A percentile compares a stretch with the other conserved stretches of the same genome.
phyloP scores from a whole-genome alignment of 2,329 filamentous ascomycete species.

The Colletotrichum truncatum region DNA sequence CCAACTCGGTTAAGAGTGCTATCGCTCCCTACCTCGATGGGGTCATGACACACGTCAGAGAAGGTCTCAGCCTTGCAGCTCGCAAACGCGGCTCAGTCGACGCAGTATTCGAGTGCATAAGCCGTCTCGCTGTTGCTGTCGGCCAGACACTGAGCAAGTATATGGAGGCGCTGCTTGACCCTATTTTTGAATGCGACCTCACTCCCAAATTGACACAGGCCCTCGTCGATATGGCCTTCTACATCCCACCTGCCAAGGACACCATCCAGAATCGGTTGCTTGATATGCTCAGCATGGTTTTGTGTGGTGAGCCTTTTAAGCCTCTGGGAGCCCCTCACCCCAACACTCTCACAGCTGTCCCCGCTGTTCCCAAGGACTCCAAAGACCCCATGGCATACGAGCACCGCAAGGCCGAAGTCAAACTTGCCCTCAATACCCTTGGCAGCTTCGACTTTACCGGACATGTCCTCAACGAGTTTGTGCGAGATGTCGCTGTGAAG shows the following conservation, averaged over 20 bases:
- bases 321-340: slow-evolving; percentile 88
- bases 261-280: slow-evolving; percentile 94
- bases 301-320: slow-evolving; percentile 92
- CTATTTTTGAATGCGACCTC: slow-evolving; percentile 95
- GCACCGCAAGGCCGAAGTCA: slow-evolving; percentile 84
- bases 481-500: slow-evolving; percentile 96
- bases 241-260: slow-evolving; percentile 92
- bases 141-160: slow-evolving; percentile 98
- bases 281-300: slow-evolving; percentile 92
- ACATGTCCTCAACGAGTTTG: slow-evolving; percentile 97
- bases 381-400: slow-evolving; percentile 87
- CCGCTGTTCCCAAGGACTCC: slow-evolving; percentile 86
- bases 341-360: slow-evolving; percentile 82
- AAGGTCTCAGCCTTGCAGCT: slow-evolving; percentile 86
- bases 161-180: slow-evolving; percentile 93
- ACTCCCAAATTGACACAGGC: slow-evolving; percentile 95
- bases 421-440: slow-evolving; percentile 90
- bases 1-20: slow-evolving; percentile 93
- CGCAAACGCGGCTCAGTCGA: slow-evolving; percentile 71
- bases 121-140: slow-evolving; percentile 92
- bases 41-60: slow-evolving; percentile 91
- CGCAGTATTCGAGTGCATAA: slow-evolving; percentile 97
- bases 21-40: slow-evolving; percentile 96
- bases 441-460: slow-evolving; percentile 97
- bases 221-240: slow-evolving; percentile 97